These are phyloP conservation scores for Verticillium nonalfalfae DNA, from an alignment of 2,329 filamentous ascomycete species.

Conservation along the genomic window DNA sequence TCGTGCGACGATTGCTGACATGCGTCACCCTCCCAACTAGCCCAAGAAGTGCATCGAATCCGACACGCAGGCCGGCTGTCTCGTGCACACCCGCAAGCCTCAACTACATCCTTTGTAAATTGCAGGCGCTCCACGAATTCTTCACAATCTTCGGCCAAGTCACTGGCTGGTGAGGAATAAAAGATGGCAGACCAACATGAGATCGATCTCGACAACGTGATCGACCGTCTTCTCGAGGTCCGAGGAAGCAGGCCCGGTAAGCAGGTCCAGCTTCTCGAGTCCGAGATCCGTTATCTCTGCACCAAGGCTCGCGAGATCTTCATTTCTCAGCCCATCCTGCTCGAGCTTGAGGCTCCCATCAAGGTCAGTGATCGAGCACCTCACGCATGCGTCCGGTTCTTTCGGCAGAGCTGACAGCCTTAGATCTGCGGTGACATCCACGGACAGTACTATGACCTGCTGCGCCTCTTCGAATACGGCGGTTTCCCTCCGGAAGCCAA, in stretches of 20 bases:
- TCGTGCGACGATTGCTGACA: neutral
- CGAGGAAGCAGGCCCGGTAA: constrained; percentile 96
- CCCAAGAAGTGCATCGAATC: constrained; percentile 15
- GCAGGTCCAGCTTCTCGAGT: constrained; percentile 94
- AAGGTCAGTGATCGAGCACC: constrained; percentile 59
- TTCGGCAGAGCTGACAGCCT: constrained; percentile 11
- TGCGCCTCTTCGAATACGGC: constrained; percentile 96
- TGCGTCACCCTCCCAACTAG: neutral
- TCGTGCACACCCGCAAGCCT: neutral
- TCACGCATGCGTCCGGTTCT: constrained; percentile 3
- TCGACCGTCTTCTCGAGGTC: constrained; percentile 95
- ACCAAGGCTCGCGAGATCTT: constrained; percentile 99
- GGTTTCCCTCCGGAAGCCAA: constrained; percentile 98
- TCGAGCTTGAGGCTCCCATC: constrained; percentile 97
- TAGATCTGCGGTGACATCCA: constrained; percentile 99
- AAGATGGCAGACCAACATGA: constrained; percentile 67
- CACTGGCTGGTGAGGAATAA: constrained; percentile 32
- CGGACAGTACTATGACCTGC: constrained; percentile 96
- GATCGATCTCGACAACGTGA: constrained; percentile 98
- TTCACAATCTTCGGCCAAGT: constrained; percentile 30
- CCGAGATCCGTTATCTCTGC: constrained; percentile 94
- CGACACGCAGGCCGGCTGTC: constrained; percentile 2
- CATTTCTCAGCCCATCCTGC: constrained; percentile 95
- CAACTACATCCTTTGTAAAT: constrained; percentile 9
- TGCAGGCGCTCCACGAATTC: constrained; percentile 4